These are phyloP conservation scores for Poa annua DNA, from an alignment of 176 grass and related monocot genomes.

Conservation along the genomic window DNA sequence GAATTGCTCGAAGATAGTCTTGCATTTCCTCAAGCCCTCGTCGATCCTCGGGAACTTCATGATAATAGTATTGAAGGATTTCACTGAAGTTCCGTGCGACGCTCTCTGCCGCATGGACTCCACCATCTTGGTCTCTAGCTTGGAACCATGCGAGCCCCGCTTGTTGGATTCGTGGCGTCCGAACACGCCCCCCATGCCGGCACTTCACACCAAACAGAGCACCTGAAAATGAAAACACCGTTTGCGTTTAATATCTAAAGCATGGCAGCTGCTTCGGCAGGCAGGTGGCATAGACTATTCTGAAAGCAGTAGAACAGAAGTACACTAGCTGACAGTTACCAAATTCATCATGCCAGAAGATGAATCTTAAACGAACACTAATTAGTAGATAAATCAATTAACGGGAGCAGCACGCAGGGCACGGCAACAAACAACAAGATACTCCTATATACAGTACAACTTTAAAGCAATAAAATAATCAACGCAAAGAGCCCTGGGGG, in stretches of 20 bases:
- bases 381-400: background rate
- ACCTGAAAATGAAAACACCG: background rate
- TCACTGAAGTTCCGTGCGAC: conserved; percentile 62
- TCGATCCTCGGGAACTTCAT: conserved; percentile 94
- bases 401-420: background rate
- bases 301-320: conserved; percentile 9
- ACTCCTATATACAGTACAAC: too few species aligned
- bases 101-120: conserved; percentile 80
- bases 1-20: conserved; percentile 88
- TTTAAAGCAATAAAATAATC: background rate
- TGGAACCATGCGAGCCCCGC: conserved; percentile 46
- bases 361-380: background rate
- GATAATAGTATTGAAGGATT: conserved; percentile 77
- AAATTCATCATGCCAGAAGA: too few species aligned
- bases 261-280: background rate
- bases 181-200: conserved; percentile 70
- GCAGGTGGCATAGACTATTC: background rate
- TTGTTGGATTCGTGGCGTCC: conserved; percentile 52
- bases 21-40: conserved; percentile 86
- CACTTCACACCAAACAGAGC: conserved; percentile 20
- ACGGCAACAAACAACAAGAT: background rate
- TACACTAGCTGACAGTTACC: too few species aligned
- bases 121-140: conserved; percentile 85
- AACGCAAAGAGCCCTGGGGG: background rate
- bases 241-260: background rate